Evolutionary conservation across 345 rosid genomes (phyloP).

Genomic region (Rubroshorea leprosula): DNA sequence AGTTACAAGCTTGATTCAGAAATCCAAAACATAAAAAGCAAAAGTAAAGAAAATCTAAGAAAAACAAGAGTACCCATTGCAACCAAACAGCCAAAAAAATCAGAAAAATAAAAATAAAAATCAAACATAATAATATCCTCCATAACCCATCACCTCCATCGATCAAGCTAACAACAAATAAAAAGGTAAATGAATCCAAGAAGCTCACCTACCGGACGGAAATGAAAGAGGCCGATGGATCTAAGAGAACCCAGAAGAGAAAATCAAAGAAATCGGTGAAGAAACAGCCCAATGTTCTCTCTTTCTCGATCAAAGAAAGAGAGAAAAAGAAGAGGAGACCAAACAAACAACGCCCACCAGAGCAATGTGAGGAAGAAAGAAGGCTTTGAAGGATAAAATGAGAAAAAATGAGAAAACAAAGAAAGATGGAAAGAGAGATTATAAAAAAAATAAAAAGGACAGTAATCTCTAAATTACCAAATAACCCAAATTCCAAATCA

Average conservation of each 20-base stretch:
- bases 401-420: too few species aligned
- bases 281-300: conserved; percentile 13
- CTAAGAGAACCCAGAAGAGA: conserved; percentile 17
- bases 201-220: conserved; percentile 24
- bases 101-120: neutral
- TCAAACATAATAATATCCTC: conserved; percentile 1
- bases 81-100: neutral
- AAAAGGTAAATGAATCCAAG: conserved; percentile 4
- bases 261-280: neutral
- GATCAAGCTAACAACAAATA: conserved; percentile 19
- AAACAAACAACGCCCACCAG: conserved; percentile 10
- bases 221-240: conserved; percentile 24
- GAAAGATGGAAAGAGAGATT: conserved; percentile 2
- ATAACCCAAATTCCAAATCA: conserved; percentile 17
- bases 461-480: conserved; percentile 27
- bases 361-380: conserved; percentile 18
- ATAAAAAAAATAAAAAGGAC: conserved; percentile 17
- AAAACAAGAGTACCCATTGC: neutral
- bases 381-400: conserved; percentile 13
- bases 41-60: neutral
- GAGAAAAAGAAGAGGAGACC: conserved; percentile 7
- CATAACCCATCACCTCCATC: conserved; percentile 6
- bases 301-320: conserved; percentile 23
- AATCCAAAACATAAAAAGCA: neutral
- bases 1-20: neutral